Base-by-base conservation (phyloP, 345 rosid species). In the Odontarrhena argentea region DNA sequence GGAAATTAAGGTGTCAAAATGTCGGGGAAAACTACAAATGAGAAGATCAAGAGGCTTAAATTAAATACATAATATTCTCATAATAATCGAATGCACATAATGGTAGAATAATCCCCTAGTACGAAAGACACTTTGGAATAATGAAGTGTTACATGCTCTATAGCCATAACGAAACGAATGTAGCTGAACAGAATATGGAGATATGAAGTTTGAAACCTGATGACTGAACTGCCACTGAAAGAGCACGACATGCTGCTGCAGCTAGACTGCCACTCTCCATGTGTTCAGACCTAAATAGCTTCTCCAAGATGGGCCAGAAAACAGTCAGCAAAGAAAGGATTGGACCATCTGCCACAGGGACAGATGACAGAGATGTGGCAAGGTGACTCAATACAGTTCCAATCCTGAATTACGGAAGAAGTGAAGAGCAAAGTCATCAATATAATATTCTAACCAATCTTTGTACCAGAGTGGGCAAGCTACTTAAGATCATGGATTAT, bases 231-330 rank as follows among this genome's bases (percentile, higher is more conserved):
- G 98, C 96, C 41, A 82, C 81, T 22, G 96, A 85, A 68, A 93
- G 96, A 68, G 96, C 96, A 70, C 94, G 88, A 60, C 97, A 87
- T 69, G 97, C 96, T 68, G 96, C 96, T 7, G 82, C 50, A 34
- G 98, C 84, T 71, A 93, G 76, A 80, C 80, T 79, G 67, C 87
- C 80, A 79, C 78, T 89, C 78, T 90, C 96, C 94, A 93, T 85
- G 75, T 85, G 91, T 49, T 82, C 81, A 60, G 98, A 85, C 68
- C 83, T 81, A 72, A 86, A 82, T 48, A 93, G 79, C 77, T 90
- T 93, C 79, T 93, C 97, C 74, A 87, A 71, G 72, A 86, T 79
- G 60, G 98, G 96, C 98, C 98, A 93, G 65, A 93, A 89, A 54
- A 84, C 83, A 59, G 87, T 80, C 61, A 93, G 63, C 63, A 87